Percentiles rank a stretch among this genome's conserved stretches.
phyloP scores from a whole-genome alignment of 306 rosid genomes.

The Cicer cuneatum region DNA sequence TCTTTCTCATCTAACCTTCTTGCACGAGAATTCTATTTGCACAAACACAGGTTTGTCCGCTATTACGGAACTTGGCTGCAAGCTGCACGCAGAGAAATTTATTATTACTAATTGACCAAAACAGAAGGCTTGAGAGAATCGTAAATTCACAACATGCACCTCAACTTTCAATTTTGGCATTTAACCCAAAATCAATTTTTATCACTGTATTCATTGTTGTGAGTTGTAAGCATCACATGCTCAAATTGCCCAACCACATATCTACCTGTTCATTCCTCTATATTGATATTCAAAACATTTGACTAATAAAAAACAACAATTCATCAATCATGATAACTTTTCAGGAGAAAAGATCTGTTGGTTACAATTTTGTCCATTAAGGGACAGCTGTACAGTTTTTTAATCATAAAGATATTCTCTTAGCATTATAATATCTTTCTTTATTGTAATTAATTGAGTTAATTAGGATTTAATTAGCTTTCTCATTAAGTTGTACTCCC shows the following conservation, averaged over 20 bases:
- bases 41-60: conserved; percentile 97
- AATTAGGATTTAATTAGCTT: too few relatives aligned
- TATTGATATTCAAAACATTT: neutral
- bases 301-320: neutral
- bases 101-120: conserved; percentile 26
- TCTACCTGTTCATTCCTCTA: conserved; percentile 8
- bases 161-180: conserved; percentile 36
- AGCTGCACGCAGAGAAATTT: conserved; percentile 59
- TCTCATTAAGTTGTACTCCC: too few relatives aligned
- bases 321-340: neutral
- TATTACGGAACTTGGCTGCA: conserved; percentile 93
- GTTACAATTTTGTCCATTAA: too few relatives aligned
- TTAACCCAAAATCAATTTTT: conserved; percentile 12
- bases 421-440: too few relatives aligned
- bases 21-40: conserved; percentile 95
- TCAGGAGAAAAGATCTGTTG: neutral
- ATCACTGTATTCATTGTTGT: neutral
- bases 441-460: too few relatives aligned
- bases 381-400: too few relatives aligned
- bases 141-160: conserved; percentile 2
- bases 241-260: conserved; percentile 20
- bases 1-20: conserved; percentile 68
- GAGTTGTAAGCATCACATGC: conserved; percentile 22
- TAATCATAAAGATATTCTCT: too few relatives aligned
- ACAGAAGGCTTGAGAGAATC: neutral